Percentiles rank a stretch among this genome's conserved stretches.
Conservation (phyloP, 1,284 basidiomycete species). For the Apiotrichum veenhuisii region DNA sequence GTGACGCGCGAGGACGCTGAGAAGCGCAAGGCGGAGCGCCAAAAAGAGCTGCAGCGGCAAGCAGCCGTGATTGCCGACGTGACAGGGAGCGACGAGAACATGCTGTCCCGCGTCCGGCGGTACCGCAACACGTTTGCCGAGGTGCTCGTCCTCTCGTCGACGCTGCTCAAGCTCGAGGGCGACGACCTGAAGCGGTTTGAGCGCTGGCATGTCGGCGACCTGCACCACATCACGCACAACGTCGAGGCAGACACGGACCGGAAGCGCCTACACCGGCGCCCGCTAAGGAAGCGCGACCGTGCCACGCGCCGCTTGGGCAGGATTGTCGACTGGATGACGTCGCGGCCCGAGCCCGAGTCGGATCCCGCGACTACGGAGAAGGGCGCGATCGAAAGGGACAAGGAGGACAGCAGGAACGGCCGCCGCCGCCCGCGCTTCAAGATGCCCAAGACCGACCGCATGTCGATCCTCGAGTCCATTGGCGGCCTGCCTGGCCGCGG, state of each 20-base stretch:
- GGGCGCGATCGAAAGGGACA: too few species aligned
- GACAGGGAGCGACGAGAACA: constrained; percentile 17
- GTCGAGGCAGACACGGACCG: background rate
- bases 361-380: background rate
- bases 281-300: background rate
- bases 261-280: background rate
- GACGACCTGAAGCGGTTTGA: constrained; percentile 44
- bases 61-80: constrained; percentile 6
- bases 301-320: background rate
- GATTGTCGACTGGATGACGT: too few species aligned
- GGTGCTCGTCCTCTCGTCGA: constrained; percentile 44
- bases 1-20: background rate
- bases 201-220: constrained; percentile 23
- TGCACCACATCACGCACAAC: constrained; percentile 1
- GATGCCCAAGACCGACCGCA: too few species aligned
- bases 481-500: too few species aligned
- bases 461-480: too few species aligned
- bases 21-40: background rate
- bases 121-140: constrained; percentile 49
- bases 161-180: constrained; percentile 45
- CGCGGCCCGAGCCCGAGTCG: too few species aligned
- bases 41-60: background rate
- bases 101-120: constrained; percentile 28
- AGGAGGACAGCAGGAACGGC: too few species aligned
- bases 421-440: too few species aligned